Conservation (phyloP, 1,139 yeast genomes). For the Saccharomyces hybrid region DNA sequence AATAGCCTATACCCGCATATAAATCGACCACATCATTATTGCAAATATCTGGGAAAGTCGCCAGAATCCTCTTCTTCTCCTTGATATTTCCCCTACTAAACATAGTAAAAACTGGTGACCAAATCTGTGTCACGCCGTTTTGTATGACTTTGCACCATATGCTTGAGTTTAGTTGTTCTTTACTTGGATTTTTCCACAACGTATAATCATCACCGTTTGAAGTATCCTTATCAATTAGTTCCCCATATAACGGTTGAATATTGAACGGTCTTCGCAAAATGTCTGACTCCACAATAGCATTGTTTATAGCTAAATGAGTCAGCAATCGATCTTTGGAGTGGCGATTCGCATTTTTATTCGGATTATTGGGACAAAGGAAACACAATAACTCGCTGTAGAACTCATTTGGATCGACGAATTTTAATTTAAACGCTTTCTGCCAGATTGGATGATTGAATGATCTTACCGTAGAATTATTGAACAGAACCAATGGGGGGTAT, state of each 20-base stretch:
- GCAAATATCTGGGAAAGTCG: constrained; percentile 33
- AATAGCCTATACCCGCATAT: constrained; percentile 84
- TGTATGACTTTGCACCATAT: constrained; percentile 71
- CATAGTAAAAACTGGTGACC: constrained; percentile 88
- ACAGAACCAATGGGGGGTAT: constrained; percentile 61
- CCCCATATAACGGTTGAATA: constrained; percentile 54
- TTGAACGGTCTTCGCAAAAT: constrained; percentile 55
- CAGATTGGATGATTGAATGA: constrained; percentile 39
- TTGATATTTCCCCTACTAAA: constrained; percentile 84
- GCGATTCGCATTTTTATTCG: constrained; percentile 14
- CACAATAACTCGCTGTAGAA: constrained; percentile 31
- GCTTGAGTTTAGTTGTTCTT: constrained; percentile 41
- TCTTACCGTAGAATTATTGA: constrained; percentile 35
- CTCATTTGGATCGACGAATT: not conserved
- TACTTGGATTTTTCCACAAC: constrained; percentile 36
- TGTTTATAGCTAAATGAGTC: constrained; percentile 66
- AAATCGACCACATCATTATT: constrained; percentile 53
- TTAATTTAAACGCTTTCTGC: constrained; percentile 25
- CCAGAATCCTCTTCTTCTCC: constrained; percentile 64
- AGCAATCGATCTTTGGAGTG: constrained; percentile 15
- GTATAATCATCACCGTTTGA: constrained; percentile 20
- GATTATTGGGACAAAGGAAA: not conserved
- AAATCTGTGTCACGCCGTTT: constrained; percentile 67
- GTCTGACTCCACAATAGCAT: constrained; percentile 55
- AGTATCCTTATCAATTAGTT: constrained; percentile 30